Evolutionary conservation across 768 basidiomycete species (phyloP), one percentile per base, ranked within the genome.

Genomic region (Asterophora parasitica): DNA sequence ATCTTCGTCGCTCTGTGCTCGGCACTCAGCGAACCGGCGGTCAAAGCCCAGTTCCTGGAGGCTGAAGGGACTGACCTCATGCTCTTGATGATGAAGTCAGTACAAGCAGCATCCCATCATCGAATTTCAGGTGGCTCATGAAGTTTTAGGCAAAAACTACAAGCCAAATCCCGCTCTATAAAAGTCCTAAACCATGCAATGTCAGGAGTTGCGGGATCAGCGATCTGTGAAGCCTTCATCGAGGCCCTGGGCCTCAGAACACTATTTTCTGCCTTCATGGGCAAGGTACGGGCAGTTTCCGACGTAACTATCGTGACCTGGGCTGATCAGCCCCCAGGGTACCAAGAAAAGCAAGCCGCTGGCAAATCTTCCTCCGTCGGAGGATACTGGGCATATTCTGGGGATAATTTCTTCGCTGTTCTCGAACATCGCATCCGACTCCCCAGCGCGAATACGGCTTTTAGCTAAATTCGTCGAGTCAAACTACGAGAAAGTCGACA

Each of bases 51-150:
- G 3, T 98, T 99, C 67, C 68, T 92, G n/a, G 79, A 83, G 8
- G 85, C 85, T 15, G 96, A 99, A 65, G 96, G 96, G 1, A 82
- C 92, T 11, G 96, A 99, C 58, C 76, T 99, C 28, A 97, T 98
- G 93, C 78, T 96, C n/a, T 73, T 98, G 53, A 88, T 96, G 79
- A 93, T 97, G 87, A 95, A 88, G 92, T 94, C 56, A 37, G 82
- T 69, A 23, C 32, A 45, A 47, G 12, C 42, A 7, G 34, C 33
- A 15, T n/a, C n/a, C 19, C 33, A 46, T 5, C 38, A 56, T 50
- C 20, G 53, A n/a, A n/a, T n/a, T n/a, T n/a, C 26, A 40, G 17
- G 27, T 41, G 36, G 15, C 46, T 44, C 19, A 54, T 19, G 11
- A 20, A 26, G 7, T 1, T 40, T 4, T 58, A 93, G 92, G 66